A percentile compares a stretch with the other conserved stretches of the same genome.
Evolutionary conservation across 2,329 filamentous ascomycete species (phyloP).

Genomic region (Colletotrichum endophyticum): DNA sequence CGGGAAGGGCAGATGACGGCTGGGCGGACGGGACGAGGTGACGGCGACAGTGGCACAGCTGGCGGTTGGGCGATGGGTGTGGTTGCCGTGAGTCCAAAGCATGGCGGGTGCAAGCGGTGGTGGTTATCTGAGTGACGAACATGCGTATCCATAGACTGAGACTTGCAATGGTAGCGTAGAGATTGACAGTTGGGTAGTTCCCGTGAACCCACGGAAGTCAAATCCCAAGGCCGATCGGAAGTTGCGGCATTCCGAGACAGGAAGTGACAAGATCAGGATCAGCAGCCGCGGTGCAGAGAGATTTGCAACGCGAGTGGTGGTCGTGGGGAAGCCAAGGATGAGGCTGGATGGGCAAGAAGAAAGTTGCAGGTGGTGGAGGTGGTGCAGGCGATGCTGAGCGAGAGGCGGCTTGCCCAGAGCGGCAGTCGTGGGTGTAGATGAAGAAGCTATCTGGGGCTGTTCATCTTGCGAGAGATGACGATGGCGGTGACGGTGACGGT

Average conservation of each 20-base stretch:
- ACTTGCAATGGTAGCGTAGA: background rate
- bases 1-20: background rate
- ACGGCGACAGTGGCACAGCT: background rate
- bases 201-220: background rate
- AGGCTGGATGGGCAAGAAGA: slow-evolving; percentile 9
- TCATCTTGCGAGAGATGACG: slow-evolving; percentile 8
- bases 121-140: background rate
- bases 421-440: background rate
- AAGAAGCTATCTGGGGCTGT: background rate
- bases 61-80: background rate
- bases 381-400: background rate
- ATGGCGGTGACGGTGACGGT: background rate
- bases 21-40: background rate
- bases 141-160: background rate
- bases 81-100: background rate
- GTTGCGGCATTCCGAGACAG: slow-evolving; percentile 9
- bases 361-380: background rate
- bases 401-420: background rate
- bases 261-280: background rate
- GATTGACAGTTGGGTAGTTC: background rate
- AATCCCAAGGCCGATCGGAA: background rate
- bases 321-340: slow-evolving; percentile 3
- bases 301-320: background rate
- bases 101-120: background rate
- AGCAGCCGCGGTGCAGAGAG: background rate